These are phyloP conservation scores for Cantharellus cinnabarinus DNA, from an alignment of 768 basidiomycete genomes.

Conservation along the genomic window DNA sequence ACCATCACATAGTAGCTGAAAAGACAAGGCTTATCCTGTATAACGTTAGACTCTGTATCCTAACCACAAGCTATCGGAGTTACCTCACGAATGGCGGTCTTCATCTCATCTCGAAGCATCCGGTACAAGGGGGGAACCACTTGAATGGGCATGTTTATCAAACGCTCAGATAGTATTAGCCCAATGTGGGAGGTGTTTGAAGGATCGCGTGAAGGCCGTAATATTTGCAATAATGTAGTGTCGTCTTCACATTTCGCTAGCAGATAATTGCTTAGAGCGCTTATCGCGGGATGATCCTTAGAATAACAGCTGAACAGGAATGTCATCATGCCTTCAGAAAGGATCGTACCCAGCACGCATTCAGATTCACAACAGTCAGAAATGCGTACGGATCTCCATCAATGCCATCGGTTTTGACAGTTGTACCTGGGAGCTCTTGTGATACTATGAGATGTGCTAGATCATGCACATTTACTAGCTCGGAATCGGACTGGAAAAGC, in stretches of 20 bases:
- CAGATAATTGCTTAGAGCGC: conserved; percentile 49
- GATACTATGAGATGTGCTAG: conserved; percentile 62
- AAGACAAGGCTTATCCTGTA: conserved; percentile 35
- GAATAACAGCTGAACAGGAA: background rate
- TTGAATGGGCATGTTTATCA: conserved; percentile 92
- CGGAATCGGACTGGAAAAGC: conserved; percentile 50
- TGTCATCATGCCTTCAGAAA: background rate
- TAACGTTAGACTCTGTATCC: background rate
- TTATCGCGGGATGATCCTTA: conserved; percentile 55
- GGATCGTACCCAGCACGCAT: conserved; percentile 33
- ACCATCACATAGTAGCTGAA: conserved; percentile 62
- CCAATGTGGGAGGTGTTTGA: conserved; percentile 40
- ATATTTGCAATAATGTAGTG: conserved; percentile 28
- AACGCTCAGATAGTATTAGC: conserved; percentile 65
- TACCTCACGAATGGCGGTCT: conserved; percentile 46
- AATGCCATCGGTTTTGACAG: conserved; percentile 77
- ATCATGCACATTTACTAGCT: conserved; percentile 44
- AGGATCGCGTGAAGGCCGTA: conserved; percentile 31
- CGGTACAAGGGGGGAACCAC: conserved; percentile 80
- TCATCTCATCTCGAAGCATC: conserved; percentile 73
- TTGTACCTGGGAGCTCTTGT: conserved; percentile 62
- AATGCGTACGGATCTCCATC: conserved; percentile 85
- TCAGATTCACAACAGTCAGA: conserved; percentile 66
- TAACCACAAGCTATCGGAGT: conserved; percentile 9
- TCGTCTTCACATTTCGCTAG: conserved; percentile 36